Evolutionary conservation across 2,329 filamentous ascomycete species (phyloP), one percentile per base, ranked within the genome.

Genomic region (Hypoxylon sp.): DNA sequence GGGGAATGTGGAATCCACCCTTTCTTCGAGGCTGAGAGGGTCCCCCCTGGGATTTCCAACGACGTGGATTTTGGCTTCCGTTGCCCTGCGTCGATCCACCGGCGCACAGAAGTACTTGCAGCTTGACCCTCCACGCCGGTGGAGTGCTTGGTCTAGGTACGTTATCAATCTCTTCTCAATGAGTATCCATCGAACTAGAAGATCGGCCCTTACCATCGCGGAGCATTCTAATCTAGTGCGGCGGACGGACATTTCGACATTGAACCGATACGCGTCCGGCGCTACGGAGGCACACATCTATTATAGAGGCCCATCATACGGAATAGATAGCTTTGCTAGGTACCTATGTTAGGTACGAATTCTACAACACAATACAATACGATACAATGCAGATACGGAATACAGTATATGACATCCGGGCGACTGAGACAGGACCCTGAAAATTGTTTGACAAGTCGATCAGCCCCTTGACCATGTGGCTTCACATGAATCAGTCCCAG

Each of bases 351-450:
- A 34, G n/a, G 19, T 51, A 51, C 37, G 13, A 32, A 60, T n/a
- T 17, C 43, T n/a, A n/a, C n/a, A n/a, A n/a, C n/a, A n/a, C n/a
- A n/a, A n/a, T n/a, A n/a, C n/a, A n/a, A n/a, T n/a, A n/a, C n/a
- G n/a, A n/a, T n/a, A n/a, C n/a, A n/a, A n/a, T n/a, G n/a, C n/a
- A n/a, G n/a, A n/a, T n/a, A n/a, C n/a, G n/a, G 48, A 19, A 32
- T 58, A 44, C 24, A 10, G 24, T 41, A 24, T 30, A 28, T 56
- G 53, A 39, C 43, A 48, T 56, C 55, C 62, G 65, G 69, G 63
- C 58, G 66, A 59, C 67, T 70, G 70, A 72, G 67, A 71, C 71
- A 65, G 56, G 63, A 69, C 64, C 69, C 66, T 69, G 69, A 62
- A 61, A 64, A 66, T 62, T 64, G 62, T 48, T 59, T 57, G 52